Conservation (phyloP, 768 basidiomycete genomes). For the Ramaria rubella region DNA sequence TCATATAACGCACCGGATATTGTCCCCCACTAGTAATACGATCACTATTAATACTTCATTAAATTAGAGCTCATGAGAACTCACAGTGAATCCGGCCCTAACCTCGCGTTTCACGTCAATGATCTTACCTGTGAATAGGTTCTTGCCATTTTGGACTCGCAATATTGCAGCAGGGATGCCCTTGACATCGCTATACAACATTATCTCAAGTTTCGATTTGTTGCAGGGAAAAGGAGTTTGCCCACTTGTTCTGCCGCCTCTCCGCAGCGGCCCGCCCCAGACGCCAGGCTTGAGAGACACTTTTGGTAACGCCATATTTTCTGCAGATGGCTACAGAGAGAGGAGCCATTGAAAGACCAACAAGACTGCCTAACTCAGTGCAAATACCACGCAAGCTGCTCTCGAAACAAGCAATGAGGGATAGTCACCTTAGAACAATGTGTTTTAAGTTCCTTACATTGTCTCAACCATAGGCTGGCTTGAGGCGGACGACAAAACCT, state of each 20-base stretch:
- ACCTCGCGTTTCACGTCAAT: conserved; percentile 39
- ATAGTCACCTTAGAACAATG: not conserved
- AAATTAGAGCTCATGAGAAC: too few species aligned
- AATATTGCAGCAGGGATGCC: conserved; percentile 26
- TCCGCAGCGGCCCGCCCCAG: conserved; percentile 53
- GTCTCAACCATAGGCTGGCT: conserved; percentile 8
- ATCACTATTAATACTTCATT: too few species aligned
- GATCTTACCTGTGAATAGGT: conserved; percentile 57
- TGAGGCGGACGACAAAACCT: conserved; percentile 15
- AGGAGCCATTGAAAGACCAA: conserved; percentile 25
- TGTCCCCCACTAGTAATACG: too few species aligned
- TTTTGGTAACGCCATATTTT: conserved; percentile 33
- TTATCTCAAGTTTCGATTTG: not conserved
- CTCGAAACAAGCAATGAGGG: too few species aligned
- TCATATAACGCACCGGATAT: too few species aligned
- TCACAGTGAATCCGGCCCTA: conserved; percentile 27
- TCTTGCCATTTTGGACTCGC: conserved; percentile 29
- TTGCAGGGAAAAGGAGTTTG: not conserved
- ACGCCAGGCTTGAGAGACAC: conserved; percentile 55
- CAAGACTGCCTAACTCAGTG: conserved; percentile 26
- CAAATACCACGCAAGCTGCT: conserved; percentile 4
- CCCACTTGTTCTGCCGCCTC: conserved; percentile 33
- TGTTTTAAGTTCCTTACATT: conserved; percentile 1
- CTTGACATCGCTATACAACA: conserved; percentile 30
- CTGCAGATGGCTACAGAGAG: conserved; percentile 18